These are phyloP conservation scores for Chalciporus piperatus DNA, from an alignment of 768 basidiomycete species.

Conservation along the genomic window DNA sequence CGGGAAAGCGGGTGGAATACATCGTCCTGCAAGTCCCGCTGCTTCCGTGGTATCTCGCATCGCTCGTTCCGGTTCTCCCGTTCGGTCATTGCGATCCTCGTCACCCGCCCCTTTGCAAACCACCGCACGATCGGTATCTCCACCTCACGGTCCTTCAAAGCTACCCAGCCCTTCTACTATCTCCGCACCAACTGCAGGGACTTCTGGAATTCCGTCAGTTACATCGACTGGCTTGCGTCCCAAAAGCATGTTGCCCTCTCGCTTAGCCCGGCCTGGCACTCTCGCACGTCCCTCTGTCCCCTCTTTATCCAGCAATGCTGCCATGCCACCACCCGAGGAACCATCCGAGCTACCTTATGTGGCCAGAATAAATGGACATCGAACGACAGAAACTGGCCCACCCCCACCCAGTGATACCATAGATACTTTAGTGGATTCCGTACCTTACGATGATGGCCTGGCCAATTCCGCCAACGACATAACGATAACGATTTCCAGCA, in stretches of 20 bases:
- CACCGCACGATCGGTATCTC: conserved; percentile 47
- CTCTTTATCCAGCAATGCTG: conserved; percentile 21
- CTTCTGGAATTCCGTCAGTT: conserved; percentile 31
- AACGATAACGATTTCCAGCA: conserved; percentile 81
- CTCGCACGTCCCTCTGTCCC: conserved; percentile 31
- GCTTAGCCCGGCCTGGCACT: conserved; percentile 63
- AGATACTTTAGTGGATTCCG: conserved; percentile 35
- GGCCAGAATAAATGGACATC: conserved; percentile 16
- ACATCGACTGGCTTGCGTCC: conserved; percentile 47
- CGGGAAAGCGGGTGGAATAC: conserved; percentile 42
- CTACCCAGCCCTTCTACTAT: conserved; percentile 34
- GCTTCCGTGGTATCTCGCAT: conserved; percentile 38
- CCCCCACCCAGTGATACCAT: conserved; percentile 22
- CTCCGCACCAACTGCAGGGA: conserved; percentile 8
- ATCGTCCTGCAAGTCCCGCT: conserved; percentile 50
- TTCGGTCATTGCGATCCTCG: conserved; percentile 30
- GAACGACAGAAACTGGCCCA: conserved; percentile 11
- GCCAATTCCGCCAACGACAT: conserved; percentile 50
- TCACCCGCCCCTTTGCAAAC: conserved; percentile 39
- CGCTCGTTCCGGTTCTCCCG: conserved; percentile 43
- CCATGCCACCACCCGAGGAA: conserved; percentile 24
- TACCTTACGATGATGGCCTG: conserved; percentile 22
- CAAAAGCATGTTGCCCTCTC: conserved; percentile 72
- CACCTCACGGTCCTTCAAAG: conserved; percentile 41
- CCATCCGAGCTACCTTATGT: conserved; percentile 31